Evolutionary conservation across 352 stramenopile species (phyloP).

Genomic region (Phytophthora rubi): DNA sequence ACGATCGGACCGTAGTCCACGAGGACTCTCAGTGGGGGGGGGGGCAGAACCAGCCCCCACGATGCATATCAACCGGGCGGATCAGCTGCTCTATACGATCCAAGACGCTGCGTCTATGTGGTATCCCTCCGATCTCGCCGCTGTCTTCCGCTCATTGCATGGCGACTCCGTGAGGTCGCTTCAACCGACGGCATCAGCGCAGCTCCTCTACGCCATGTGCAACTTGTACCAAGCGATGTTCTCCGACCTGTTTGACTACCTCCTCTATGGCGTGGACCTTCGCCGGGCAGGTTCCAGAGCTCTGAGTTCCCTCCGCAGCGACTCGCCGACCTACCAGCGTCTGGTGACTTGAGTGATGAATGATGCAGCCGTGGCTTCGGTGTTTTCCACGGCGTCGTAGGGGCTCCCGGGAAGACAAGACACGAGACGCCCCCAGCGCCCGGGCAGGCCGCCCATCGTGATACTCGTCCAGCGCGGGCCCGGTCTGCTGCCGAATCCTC

Average conservation of each 20-base stretch:
- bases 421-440: no score
- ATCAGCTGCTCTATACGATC: neutral
- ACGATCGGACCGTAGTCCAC: slow-evolving; percentile 1
- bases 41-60: neutral
- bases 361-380: no score
- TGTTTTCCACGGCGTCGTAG: no score
- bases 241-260: neutral
- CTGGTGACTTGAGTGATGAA: no score
- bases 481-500: neutral
- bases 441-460: neutral
- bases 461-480: neutral
- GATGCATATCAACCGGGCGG: no score
- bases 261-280: neutral
- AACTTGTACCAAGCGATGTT: neutral
- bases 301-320: no score
- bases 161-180: neutral
- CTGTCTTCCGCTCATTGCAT: neutral
- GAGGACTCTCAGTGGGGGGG: neutral
- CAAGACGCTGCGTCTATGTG: neutral
- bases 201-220: neutral
- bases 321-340: no score
- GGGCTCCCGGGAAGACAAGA: no score
- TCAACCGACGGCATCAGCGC: neutral
- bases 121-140: neutral
- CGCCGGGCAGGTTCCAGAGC: no score